A percentile compares a stretch with the other conserved stretches of the same genome.
phyloP scores from a whole-genome alignment of 2,329 filamentous ascomycete species.

The Aspergillus latus region DNA sequence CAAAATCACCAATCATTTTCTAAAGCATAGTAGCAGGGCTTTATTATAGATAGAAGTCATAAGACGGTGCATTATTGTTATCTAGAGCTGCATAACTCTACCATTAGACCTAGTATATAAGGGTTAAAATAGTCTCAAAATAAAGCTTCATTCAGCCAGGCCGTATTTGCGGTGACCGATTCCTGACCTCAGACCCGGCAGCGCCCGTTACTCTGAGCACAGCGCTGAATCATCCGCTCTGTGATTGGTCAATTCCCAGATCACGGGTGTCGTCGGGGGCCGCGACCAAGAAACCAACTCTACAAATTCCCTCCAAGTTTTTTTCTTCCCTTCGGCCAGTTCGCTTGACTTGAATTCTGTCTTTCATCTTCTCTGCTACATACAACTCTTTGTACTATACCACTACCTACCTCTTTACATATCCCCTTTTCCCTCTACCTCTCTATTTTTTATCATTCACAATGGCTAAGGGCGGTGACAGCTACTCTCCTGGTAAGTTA shows the following conservation, averaged over 20 bases:
- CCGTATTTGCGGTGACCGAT: conserved; percentile 6
- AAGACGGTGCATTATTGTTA: neutral
- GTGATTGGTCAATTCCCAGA: conserved; percentile 35
- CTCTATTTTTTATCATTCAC: conserved; percentile 30
- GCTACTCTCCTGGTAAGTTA: conserved; percentile 48
- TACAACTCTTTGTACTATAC: conserved; percentile 26
- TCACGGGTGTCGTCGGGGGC: conserved; percentile 38
- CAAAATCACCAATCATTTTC: neutral
- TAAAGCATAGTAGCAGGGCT: neutral
- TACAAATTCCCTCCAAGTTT: conserved; percentile 39
- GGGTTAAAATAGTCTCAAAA: neutral
- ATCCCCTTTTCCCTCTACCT: conserved; percentile 17
- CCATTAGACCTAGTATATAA: neutral
- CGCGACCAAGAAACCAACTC: conserved; percentile 19
- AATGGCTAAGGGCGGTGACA: conserved; percentile 45
- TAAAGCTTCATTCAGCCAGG: neutral
- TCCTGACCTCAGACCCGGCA: conserved; percentile 33
- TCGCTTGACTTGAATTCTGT: conserved; percentile 18
- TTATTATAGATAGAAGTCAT: neutral
- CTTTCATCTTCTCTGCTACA: conserved; percentile 18
- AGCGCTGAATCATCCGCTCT: conserved; percentile 33
- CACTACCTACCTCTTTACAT: conserved; percentile 22
- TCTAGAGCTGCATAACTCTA: neutral
- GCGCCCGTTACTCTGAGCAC: conserved; percentile 28
- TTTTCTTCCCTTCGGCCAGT: conserved; percentile 23